Evolutionary conservation across 768 basidiomycete species (phyloP), one percentile per base, ranked within the genome.

Genomic region (Trametes villosa): DNA sequence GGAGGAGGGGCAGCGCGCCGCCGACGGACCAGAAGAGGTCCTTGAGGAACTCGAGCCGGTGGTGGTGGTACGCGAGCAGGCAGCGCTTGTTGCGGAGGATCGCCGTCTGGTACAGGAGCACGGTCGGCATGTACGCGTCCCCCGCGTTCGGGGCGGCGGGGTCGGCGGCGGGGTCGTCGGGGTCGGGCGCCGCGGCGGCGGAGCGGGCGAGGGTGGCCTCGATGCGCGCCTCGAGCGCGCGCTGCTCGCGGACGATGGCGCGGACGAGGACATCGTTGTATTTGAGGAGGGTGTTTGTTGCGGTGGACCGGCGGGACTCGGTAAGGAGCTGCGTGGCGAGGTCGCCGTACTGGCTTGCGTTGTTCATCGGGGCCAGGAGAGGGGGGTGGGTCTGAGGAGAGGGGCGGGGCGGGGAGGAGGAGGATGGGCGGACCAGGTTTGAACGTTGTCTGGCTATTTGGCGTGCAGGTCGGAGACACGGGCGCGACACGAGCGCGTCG

Each of bases 41-140:
- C 59, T 87, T 84, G 53, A 98, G 83, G 53, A 87, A 86, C 70
- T 93, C 89, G 38, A 93, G 75, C 56, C 96, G 84, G 76, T 95
- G 93, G 26, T 84, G 77, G 74, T 98, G 94, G 75, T 98, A 99
- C 0, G 94, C 94, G 45, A 98, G 84, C 4, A 98, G 81, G 72
- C 93, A 94, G n/a, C 97, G 89, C 73, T 96, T 97, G 80, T 98
- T 97, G 63, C 95, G 86, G 40, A 88, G 80, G 67, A 96, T 89
- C 36, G 92, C 87, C 9, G 96, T 92, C 74, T 96, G 93, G 71
- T 91, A 87, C 69, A 98, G 85, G 67, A 93, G 83, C 62, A 96
- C 77, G 20, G 87, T 83, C 20, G 80, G 79, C 22, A 81, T 74
- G 57, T 81, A 68, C 2, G 85, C 72, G 27, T 73, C 64, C 17